Conservation (phyloP, 768 basidiomycete species). For the Boletus patriciae region DNA sequence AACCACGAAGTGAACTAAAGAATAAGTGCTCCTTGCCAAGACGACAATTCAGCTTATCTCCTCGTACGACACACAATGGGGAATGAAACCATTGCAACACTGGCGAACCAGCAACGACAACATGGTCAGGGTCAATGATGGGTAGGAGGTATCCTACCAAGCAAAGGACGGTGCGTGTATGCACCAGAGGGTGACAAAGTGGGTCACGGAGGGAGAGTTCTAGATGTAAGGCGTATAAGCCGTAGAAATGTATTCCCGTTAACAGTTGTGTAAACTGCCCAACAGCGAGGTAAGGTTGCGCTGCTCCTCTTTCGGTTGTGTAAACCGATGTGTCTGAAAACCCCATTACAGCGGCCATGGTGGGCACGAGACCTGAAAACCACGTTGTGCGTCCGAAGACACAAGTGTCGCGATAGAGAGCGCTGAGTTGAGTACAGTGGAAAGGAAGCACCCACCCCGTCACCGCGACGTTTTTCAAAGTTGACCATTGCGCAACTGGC, state of each 20-base stretch:
- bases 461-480: conserved; percentile 33
- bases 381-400: conserved; percentile 14
- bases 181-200: conserved; percentile 8
- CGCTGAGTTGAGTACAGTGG: background rate
- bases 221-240: background rate
- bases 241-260: background rate
- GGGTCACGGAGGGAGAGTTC: background rate
- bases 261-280: background rate
- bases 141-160: background rate
- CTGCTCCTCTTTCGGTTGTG: conserved; percentile 1
- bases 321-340: background rate
- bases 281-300: background rate
- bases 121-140: background rate
- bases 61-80: conserved; percentile 15
- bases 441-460: conserved; percentile 21
- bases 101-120: conserved; percentile 15
- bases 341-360: background rate
- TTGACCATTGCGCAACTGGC: conserved; percentile 10
- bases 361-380: background rate
- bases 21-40: background rate
- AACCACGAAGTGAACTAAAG: conserved; percentile 34
- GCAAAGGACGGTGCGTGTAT: conserved; percentile 2
- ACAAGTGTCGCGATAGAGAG: conserved; percentile 25
- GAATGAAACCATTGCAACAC: conserved; percentile 4
- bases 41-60: conserved; percentile 6